phyloP scores from a whole-genome alignment of 306 rosid genomes.

The Trifolium dubium region DNA sequence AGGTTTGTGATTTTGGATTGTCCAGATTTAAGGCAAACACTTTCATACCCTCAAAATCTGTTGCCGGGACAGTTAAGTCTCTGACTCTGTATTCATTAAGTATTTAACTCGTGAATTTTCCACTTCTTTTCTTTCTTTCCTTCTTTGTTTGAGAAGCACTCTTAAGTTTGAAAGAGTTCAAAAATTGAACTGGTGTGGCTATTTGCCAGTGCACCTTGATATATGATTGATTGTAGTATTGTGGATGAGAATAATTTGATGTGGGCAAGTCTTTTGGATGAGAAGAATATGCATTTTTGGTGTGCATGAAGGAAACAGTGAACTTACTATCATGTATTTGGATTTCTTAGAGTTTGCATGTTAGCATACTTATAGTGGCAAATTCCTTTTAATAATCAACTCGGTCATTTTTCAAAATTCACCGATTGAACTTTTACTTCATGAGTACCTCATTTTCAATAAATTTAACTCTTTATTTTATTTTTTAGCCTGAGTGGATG shows the following conservation, averaged over 20 bases:
- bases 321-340: conserved; percentile 12
- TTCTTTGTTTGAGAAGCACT: background rate
- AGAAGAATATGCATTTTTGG: conserved; percentile 11
- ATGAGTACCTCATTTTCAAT: conserved; percentile 45
- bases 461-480: conserved; percentile 56
- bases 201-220: conserved; percentile 4
- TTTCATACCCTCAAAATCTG: conserved; percentile 89
- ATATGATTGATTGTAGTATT: conserved; percentile 7
- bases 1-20: conserved; percentile 97
- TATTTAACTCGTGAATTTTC: conserved; percentile 23
- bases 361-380: conserved; percentile 16
- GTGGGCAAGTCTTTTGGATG: conserved; percentile 9
- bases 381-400: conserved; percentile 32
- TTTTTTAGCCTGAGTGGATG: conserved; percentile 99
- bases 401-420: conserved; percentile 51
- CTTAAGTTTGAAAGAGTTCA: conserved; percentile 29
- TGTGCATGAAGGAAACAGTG: background rate
- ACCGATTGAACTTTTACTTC: conserved; percentile 52
- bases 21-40: conserved; percentile 96
- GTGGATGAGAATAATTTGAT: conserved; percentile 13
- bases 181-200: conserved; percentile 10
- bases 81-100: background rate
- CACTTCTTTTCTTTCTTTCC: conserved; percentile 11
- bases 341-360: background rate
- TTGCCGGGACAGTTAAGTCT: conserved; percentile 92